Evolutionary conservation across 2,329 filamentous ascomycete species (phyloP).

Genomic region (Emmonsiellopsis sp.): DNA sequence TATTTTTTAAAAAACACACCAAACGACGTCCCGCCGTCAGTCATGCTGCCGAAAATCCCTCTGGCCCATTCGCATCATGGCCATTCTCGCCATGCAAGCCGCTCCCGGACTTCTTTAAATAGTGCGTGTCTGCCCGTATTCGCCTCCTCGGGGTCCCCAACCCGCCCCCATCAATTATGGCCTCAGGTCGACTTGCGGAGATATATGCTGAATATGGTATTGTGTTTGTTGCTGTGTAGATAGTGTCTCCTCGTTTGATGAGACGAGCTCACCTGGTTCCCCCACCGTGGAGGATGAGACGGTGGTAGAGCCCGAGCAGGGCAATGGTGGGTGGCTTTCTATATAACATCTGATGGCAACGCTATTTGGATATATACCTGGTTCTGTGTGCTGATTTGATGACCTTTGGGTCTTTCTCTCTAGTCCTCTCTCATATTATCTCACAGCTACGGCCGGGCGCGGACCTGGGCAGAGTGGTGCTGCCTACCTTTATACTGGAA

Average conservation of each 20-base stretch:
- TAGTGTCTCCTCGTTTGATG: constrained; percentile 50
- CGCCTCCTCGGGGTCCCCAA: not conserved
- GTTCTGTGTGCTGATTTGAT: constrained; percentile 8
- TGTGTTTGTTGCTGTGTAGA: constrained; percentile 26
- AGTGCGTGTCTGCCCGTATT: constrained; percentile 22
- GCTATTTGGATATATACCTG: not conserved
- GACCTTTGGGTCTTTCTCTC: not conserved
- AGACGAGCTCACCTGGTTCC: constrained; percentile 27
- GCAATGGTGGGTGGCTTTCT: constrained; percentile 60
- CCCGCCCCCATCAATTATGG: not conserved
- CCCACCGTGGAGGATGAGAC: constrained; percentile 61
- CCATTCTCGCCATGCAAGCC: constrained; percentile 19
- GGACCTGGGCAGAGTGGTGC: constrained; percentile 84
- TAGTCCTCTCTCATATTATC: constrained; percentile 94
- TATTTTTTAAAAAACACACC: too few relatives aligned
- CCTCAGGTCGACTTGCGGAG: not conserved
- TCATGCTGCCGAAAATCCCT: constrained; percentile 21
- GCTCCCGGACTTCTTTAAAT: constrained; percentile 23
- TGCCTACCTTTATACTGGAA: constrained; percentile 96
- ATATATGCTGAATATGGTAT: constrained; percentile 22
- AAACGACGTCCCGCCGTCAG: not conserved
- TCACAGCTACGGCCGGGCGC: constrained; percentile 92
- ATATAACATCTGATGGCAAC: not conserved
- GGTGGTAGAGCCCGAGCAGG: constrained; percentile 83
- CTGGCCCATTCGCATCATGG: constrained; percentile 19